Evolutionary conservation across 192 early-diverging fungal species (phyloP).

Genomic region (Podila horticola): DNA sequence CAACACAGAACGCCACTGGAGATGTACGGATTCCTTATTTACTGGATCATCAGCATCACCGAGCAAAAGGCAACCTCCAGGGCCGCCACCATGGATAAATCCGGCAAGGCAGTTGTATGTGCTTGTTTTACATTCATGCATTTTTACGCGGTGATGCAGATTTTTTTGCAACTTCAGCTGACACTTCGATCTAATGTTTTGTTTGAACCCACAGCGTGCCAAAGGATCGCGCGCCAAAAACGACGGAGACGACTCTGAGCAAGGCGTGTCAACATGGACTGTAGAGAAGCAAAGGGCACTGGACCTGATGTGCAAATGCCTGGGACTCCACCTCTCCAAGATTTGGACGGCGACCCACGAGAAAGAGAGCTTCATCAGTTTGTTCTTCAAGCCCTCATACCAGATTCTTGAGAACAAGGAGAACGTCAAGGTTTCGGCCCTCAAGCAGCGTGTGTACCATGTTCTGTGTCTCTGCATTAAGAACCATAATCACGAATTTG

Average conservation of each 20-base stretch:
- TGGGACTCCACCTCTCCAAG: constrained; percentile 72
- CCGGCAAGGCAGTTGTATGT: constrained; percentile 29
- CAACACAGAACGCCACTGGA: constrained; percentile 74
- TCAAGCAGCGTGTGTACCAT: constrained; percentile 71
- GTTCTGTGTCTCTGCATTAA: constrained; percentile 82
- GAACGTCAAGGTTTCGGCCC: constrained; percentile 66
- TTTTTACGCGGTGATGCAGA: neutral
- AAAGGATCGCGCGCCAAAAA: constrained; percentile 45
- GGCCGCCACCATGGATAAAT: constrained; percentile 34
- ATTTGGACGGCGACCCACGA: constrained; percentile 80
- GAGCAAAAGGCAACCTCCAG: constrained; percentile 67
- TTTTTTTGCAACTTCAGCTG: neutral
- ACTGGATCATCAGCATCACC: constrained; percentile 80
- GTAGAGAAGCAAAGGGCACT: constrained; percentile 67
- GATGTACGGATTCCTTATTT: constrained; percentile 84
- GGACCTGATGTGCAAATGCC: constrained; percentile 58
- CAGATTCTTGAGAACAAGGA: constrained; percentile 83
- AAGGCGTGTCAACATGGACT: constrained; percentile 67
- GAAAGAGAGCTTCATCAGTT: constrained; percentile 72
- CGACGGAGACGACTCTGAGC: constrained; percentile 15
- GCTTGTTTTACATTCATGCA: neutral
- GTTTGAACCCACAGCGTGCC: constrained; percentile 24
- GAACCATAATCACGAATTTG: constrained; percentile 80
- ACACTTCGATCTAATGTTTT: neutral
- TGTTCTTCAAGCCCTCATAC: constrained; percentile 82